Evolutionary conservation across 495 filamentous ascomycete genomes (phyloP), one percentile per base, ranked within the genome.

Genomic region (Hypoxylon rickii): DNA sequence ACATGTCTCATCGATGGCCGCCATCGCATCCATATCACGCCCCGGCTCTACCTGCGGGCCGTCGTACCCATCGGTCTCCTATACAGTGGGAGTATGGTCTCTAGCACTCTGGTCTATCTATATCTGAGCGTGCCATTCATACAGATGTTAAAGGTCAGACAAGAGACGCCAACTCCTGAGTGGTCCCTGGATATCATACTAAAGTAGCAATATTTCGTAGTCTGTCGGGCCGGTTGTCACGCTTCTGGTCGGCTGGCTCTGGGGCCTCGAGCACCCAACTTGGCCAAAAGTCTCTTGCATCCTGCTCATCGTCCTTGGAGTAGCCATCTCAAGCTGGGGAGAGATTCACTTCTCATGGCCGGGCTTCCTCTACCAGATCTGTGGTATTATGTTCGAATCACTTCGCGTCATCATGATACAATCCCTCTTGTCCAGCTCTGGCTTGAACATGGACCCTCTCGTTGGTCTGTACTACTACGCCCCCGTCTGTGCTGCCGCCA

Each of bases 391-490:
- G 20, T 89, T 87, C 66, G 89, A 94, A 68, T 86, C 89, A 17
- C 77, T 87, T 37, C 80, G 89, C n/a, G 72, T 94, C 26, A 83
- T 89, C 59, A 83, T 92, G 82, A 87, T 92, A 47, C 83, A 93
- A 70, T 79, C 83, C 2, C 71, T 94, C 44, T 76, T 93, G 5
- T 83, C 78, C 39, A 83, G 76, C 2, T 75, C 82, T n/a, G 85
- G 84, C 47, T 69, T 73, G 47, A 88, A 88, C 68, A 92, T 94
- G 89, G 89, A 93, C 59, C 87, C 89, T 17, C 77, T 94, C 12
- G 87, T 92, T 37, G 89, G 85, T 26, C 79, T 94, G 20, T 94
- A 94, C 75, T 94, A 93, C 71, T 91, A 87, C 60, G 89, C 89
- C 0, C 89, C 89, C 0, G 79, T 90, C 7, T 92, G 88, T 69